Conservation (phyloP, 148 eudicot species). For the Spergularia marina region DNA sequence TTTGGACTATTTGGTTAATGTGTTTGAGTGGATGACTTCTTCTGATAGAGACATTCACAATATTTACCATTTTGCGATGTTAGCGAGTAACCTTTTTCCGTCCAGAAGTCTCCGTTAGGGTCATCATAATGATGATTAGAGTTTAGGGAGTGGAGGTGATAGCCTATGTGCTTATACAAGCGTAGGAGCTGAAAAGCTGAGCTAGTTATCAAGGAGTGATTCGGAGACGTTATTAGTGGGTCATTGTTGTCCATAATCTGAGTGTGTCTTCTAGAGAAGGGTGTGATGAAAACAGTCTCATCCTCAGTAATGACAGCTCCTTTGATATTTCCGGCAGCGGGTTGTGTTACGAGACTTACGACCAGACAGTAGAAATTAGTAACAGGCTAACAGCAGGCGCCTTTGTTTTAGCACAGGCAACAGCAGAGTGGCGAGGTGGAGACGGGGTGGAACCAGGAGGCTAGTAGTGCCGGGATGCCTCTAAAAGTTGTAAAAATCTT, state of each 20-base stretch:
- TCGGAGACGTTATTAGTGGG: neutral
- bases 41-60: constrained; percentile 13
- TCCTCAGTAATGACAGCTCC: neutral
- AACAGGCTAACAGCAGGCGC: too few relatives aligned
- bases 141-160: constrained; percentile 9
- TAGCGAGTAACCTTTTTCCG: neutral
- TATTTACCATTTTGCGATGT: constrained; percentile 8
- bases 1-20: neutral
- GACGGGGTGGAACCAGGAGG: neutral
- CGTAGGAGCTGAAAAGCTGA: constrained; percentile 18
- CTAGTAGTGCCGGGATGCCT: too few relatives aligned
- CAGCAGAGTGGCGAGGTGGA: neutral
- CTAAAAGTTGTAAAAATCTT: too few relatives aligned
- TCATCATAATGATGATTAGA: constrained; percentile 24
- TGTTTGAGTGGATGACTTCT: neutral
- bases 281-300: neutral
- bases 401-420: too few relatives aligned
- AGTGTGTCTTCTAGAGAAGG: neutral
- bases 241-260: neutral
- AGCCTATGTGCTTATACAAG: constrained; percentile 12
- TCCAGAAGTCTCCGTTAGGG: constrained; percentile 7
- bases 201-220: constrained; percentile 28
- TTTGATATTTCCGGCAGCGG: neutral
- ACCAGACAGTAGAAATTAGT: neutral
- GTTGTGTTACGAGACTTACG: neutral